Percentiles rank a stretch among this genome's conserved stretches.
These are phyloP conservation scores for Rhododendron simsii DNA, from an alignment of 148 eudicot species.

Conservation along the genomic window DNA sequence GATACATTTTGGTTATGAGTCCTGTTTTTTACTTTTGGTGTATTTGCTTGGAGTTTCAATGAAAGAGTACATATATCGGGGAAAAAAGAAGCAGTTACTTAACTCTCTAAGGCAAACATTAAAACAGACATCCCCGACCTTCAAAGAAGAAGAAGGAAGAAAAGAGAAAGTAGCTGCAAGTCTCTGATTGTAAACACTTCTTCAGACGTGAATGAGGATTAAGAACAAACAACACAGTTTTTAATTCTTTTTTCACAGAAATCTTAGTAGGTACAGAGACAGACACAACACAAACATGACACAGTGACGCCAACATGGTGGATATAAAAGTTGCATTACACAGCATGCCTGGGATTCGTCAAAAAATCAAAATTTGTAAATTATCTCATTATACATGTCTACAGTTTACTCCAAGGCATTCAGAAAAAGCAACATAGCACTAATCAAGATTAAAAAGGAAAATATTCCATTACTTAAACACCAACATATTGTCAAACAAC, in stretches of 20 bases:
- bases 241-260: neutral
- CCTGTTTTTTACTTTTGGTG: too few species aligned
- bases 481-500: neutral
- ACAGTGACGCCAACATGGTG: neutral
- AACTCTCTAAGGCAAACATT: neutral
- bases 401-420: neutral
- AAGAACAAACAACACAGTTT: neutral
- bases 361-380: neutral
- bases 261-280: neutral
- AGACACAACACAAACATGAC: neutral
- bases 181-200: neutral
- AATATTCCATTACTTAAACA: neutral
- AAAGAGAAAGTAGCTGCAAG: neutral
- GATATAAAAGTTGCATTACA: neutral
- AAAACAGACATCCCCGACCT: neutral
- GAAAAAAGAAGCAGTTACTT: neutral
- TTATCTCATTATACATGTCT: neutral
- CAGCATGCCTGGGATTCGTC: neutral
- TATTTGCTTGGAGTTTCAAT: too few species aligned
- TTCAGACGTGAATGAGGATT: neutral
- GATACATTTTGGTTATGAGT: too few species aligned
- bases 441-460: neutral
- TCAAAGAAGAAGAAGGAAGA: neutral
- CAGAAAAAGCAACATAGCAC: neutral
- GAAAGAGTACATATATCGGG: too few species aligned